These are phyloP conservation scores for Boechera divaricarpa DNA, from an alignment of 345 rosid species.

Conservation along the genomic window DNA sequence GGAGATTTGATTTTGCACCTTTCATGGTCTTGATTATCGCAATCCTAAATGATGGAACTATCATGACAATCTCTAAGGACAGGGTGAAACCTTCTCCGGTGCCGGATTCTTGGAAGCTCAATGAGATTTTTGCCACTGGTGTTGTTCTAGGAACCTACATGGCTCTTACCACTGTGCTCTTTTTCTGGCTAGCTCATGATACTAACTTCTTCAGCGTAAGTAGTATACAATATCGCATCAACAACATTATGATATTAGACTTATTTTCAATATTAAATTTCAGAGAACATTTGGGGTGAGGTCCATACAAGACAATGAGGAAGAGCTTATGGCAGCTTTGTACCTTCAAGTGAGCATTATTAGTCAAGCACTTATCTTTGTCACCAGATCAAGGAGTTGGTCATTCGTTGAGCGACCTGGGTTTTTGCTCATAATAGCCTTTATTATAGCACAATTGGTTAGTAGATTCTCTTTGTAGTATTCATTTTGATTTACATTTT, in stretches of 20 bases:
- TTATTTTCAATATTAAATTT: slow-evolving; percentile 5
- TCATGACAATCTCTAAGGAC: slow-evolving; percentile 86
- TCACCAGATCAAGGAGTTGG: slow-evolving; percentile 84
- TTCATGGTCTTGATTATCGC: slow-evolving; percentile 88
- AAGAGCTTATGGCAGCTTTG: slow-evolving; percentile 72
- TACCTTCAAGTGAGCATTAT: slow-evolving; percentile 91
- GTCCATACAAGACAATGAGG: slow-evolving; percentile 45
- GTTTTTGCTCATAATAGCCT: slow-evolving; percentile 56
- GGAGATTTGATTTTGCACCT: slow-evolving; percentile 84
- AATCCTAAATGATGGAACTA: slow-evolving; percentile 82
- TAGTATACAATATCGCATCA: slow-evolving; percentile 2
- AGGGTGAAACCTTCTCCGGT: slow-evolving; percentile 81
- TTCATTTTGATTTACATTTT: neutral
- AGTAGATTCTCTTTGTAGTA: slow-evolving; percentile 26
- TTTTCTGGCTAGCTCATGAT: slow-evolving; percentile 73
- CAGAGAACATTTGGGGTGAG: slow-evolving; percentile 62
- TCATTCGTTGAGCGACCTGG: slow-evolving; percentile 78
- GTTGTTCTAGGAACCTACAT: slow-evolving; percentile 74
- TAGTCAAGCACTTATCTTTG: slow-evolving; percentile 89
- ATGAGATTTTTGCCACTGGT: slow-evolving; percentile 78
- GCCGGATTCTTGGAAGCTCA: slow-evolving; percentile 86
- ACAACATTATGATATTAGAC: neutral
- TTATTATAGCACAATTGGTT: slow-evolving; percentile 72
- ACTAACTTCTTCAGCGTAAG: slow-evolving; percentile 71
- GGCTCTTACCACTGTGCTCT: slow-evolving; percentile 63